These are phyloP conservation scores for Ceratocystis destructans DNA, from an alignment of 2,329 filamentous ascomycete genomes.

Conservation along the genomic window DNA sequence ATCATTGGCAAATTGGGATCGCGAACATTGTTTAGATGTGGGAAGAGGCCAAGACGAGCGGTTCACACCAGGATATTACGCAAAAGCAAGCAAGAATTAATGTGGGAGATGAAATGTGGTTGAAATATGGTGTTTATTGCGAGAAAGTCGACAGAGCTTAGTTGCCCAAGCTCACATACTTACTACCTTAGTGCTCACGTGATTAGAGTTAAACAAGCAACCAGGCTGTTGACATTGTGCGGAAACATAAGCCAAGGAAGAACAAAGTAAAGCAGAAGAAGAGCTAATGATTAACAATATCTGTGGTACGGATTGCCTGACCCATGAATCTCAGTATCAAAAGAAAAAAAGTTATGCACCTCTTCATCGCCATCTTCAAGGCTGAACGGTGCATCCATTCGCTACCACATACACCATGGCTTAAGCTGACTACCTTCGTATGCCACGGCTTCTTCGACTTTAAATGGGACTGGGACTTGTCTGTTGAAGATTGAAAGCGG, in stretches of 20 bases:
- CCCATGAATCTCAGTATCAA: neutral
- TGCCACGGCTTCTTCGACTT: neutral
- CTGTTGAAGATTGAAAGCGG: conserved; percentile 11
- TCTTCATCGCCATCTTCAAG: neutral
- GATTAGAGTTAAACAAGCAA: neutral
- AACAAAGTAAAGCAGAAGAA: neutral
- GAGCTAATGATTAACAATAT: neutral
- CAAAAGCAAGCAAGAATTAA: neutral
- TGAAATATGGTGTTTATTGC: neutral
- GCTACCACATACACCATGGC: conserved; percentile 14
- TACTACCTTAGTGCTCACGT: neutral
- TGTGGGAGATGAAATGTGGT: neutral
- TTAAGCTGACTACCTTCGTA: conserved; percentile 6
- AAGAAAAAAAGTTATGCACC: too few relatives aligned
- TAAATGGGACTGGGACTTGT: conserved; percentile 14
- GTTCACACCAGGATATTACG: too few relatives aligned
- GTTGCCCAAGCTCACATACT: neutral
- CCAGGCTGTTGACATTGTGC: neutral
- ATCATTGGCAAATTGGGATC: neutral
- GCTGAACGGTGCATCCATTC: neutral
- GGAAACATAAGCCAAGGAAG: neutral
- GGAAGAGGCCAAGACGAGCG: neutral
- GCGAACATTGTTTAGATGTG: neutral
- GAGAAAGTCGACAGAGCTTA: neutral
- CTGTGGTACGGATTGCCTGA: neutral